These are phyloP conservation scores for Brasenia schreberi DNA, from an alignment of 164 flowering plant species.

Conservation along the genomic window DNA sequence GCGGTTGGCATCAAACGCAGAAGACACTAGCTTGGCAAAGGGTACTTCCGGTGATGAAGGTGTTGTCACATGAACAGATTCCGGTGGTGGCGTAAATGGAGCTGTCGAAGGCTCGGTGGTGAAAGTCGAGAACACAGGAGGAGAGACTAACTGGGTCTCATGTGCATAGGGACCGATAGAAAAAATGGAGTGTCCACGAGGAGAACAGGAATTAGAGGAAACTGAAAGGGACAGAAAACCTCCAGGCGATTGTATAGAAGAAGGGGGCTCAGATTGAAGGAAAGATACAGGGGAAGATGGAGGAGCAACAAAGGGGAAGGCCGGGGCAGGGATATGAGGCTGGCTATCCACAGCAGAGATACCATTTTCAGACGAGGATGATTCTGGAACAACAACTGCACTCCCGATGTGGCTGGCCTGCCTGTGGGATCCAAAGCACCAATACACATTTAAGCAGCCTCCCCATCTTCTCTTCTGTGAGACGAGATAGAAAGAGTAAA, in stretches of 20 bases:
- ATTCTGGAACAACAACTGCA: conserved; percentile 60
- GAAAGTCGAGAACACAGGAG: conserved; percentile 87
- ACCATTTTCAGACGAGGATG: conserved; percentile 19
- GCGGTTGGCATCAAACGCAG: conserved; percentile 1
- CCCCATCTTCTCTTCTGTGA: conserved; percentile 87
- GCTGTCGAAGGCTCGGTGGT: conserved; percentile 97
- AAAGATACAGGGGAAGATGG: conserved; percentile 98
- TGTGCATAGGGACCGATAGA: conserved; percentile 96
- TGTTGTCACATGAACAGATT: conserved; percentile 79
- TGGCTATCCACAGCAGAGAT: conserved; percentile 24
- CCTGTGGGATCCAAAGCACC: conserved; percentile 73
- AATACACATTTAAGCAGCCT: conserved; percentile 58
- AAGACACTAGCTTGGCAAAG: conserved; percentile 56
- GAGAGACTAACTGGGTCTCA: conserved; percentile 89
- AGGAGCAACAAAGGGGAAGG: conserved; percentile 81
- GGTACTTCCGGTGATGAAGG: conserved; percentile 99
- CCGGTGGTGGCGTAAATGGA: conserved; percentile 93
- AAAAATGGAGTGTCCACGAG: conserved; percentile 74
- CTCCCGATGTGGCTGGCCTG: conserved; percentile 56
- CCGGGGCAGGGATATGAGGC: conserved; percentile 26
- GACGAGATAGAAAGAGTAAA: background rate
- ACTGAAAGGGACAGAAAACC: conserved; percentile 42
- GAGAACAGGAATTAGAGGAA: conserved; percentile 63
- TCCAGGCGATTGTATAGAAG: conserved; percentile 68
- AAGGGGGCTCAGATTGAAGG: conserved; percentile 81